Evolutionary conservation across 768 basidiomycete species (phyloP), one percentile per base, ranked within the genome.

Genomic region (Boletus subcaerulescens): DNA sequence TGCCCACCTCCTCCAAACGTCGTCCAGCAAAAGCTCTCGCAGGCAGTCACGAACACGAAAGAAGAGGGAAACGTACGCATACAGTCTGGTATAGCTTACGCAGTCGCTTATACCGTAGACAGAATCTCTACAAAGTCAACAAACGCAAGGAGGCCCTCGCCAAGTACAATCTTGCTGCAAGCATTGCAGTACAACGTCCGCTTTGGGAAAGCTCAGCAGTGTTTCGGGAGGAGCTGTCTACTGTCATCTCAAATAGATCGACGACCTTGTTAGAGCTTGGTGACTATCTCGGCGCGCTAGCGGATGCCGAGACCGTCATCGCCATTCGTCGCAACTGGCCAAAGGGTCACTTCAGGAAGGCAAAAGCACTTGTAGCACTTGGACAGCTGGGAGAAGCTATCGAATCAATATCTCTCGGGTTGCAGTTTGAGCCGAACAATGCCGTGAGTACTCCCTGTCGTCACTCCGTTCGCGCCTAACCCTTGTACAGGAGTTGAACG

Each of bases 301-400:
- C 85, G 26, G 97, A 99, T 65, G 94, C 97, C 0, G 94, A 98
- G 53, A 85, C 86, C 2, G 93, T 98, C 65, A 87, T 97, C 40
- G 72, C 82, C 59, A 74, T 97, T 48, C 89, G 93, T 65, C 78
- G 86, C 52, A 85, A 84, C 43, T 98, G 96, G 95, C 83, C 89
- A 63, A 99, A 98, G 67, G 97, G 94, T 0, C 91, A 98, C 71
- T 97, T 97, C 78, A 80, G 97, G 55, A 94, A 90, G 67, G 90
- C 92, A 3, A 93, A 92, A 67, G 93, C 96, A 0, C 75, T 99
- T 41, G 75, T 90, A 2, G 92, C 82, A 20, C 76, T 99, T 47
- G 79, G 78, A 4, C 73, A 77, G 43, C 71, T 83, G 52, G 73
- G 84, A 41, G 94, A 96, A 41, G 94, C 94, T 10, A 81, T 83